Conservation (phyloP, 495 filamentous ascomycete species). For the Neohortaea acidophila region DNA sequence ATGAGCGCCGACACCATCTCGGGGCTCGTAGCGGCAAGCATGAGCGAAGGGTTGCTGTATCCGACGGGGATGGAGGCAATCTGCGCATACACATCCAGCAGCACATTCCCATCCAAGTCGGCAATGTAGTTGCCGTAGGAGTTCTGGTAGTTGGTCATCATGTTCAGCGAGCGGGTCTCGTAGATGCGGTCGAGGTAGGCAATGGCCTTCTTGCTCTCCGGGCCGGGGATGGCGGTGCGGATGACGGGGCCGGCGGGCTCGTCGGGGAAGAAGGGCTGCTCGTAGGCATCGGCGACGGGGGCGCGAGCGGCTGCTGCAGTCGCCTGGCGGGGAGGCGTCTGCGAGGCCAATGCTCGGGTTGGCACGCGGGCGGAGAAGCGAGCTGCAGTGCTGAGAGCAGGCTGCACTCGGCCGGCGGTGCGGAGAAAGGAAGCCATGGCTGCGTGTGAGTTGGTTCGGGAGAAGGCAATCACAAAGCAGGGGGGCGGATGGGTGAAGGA, state of each 20-base stretch:
- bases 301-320: constrained; percentile 6
- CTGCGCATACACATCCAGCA: constrained; percentile 57
- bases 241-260: constrained; percentile 60
- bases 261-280: constrained; percentile 30
- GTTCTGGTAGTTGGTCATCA: constrained; percentile 70
- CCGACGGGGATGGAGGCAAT: constrained; percentile 95
- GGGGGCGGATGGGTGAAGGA: no score
- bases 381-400: constrained; percentile 3
- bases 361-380: constrained; percentile 1
- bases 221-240: constrained; percentile 71
- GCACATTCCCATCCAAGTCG: constrained; percentile 72
- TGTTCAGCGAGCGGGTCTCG: constrained; percentile 85
- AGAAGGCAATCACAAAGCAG: no score
- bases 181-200: constrained; percentile 71
- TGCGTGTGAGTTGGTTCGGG: not conserved
- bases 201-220: constrained; percentile 54
- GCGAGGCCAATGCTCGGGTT: constrained; percentile 10
- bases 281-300: constrained; percentile 2
- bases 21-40: constrained; percentile 50
- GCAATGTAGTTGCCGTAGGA: constrained; percentile 58
- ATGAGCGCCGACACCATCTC: constrained; percentile 75
- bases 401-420: constrained; percentile 11
- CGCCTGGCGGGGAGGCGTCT: constrained; percentile 13
- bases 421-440: constrained; percentile 16
- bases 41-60: constrained; percentile 83